These are phyloP conservation scores for Hypoxylon sp. DNA, from an alignment of 2,329 filamentous ascomycete genomes.

Conservation along the genomic window DNA sequence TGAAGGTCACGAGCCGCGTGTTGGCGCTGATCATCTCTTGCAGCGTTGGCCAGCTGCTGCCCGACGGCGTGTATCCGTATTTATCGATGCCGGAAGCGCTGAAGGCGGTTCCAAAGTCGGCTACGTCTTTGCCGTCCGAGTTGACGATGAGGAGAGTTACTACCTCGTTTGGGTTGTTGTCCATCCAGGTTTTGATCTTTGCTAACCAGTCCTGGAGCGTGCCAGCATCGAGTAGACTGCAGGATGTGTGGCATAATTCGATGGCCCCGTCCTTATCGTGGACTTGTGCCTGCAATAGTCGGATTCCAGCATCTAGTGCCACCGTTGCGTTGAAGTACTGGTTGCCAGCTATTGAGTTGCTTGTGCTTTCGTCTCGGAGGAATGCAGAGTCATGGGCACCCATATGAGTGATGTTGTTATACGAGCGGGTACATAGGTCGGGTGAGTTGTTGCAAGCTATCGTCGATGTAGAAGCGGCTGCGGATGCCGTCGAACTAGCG, in stretches of 20 bases:
- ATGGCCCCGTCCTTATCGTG: slow-evolving; percentile 73
- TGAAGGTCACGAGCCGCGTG: slow-evolving; percentile 78
- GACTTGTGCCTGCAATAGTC: slow-evolving; percentile 79
- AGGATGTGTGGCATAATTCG: slow-evolving; percentile 79
- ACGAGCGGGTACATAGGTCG: slow-evolving; percentile 76
- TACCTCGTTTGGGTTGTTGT: slow-evolving; percentile 78
- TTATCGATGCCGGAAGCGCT: slow-evolving; percentile 67
- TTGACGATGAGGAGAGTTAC: slow-evolving; percentile 80
- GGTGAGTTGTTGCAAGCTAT: slow-evolving; percentile 86
- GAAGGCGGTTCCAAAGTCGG: slow-evolving; percentile 70
- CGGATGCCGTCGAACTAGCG: slow-evolving; percentile 36
- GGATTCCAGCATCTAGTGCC: slow-evolving; percentile 78
- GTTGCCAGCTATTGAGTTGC: slow-evolving; percentile 76
- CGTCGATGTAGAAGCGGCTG: slow-evolving; percentile 50
- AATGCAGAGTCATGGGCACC: slow-evolving; percentile 84
- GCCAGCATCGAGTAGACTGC: slow-evolving; percentile 78
- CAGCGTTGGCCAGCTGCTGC: slow-evolving; percentile 76
- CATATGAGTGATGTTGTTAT: slow-evolving; percentile 83
- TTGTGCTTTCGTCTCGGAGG: slow-evolving; percentile 73
- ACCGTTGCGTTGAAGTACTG: slow-evolving; percentile 81
- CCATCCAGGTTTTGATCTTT: slow-evolving; percentile 77
- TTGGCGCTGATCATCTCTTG: slow-evolving; percentile 73
- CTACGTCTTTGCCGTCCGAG: slow-evolving; percentile 67
- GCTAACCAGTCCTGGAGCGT: slow-evolving; percentile 74
- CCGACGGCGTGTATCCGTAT: slow-evolving; percentile 69